Conservation (phyloP, 2,329 filamentous ascomycete species). For the Tolypocladium sp. region DNA sequence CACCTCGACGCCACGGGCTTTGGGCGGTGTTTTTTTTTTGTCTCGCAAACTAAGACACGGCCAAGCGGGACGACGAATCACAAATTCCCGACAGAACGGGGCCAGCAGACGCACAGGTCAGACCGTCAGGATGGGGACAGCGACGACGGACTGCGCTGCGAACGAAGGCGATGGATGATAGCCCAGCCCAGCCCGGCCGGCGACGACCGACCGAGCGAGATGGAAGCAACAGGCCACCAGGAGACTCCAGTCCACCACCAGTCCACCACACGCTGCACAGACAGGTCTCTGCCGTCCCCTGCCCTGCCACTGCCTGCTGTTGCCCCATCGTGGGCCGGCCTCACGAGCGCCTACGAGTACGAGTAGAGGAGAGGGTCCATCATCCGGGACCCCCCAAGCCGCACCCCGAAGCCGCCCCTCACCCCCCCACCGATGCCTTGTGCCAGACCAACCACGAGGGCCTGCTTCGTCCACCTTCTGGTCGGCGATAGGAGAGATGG, state of each 20-base stretch:
- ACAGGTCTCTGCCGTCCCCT: background rate
- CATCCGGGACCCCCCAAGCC: background rate
- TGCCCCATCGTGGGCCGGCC: background rate
- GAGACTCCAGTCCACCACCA: background rate
- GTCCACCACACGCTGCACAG: background rate
- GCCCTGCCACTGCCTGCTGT: background rate
- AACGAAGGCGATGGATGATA: background rate
- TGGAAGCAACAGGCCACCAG: background rate
- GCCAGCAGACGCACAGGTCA: constrained; percentile 1
- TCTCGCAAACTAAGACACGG: constrained; percentile 3
- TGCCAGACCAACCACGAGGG: background rate
- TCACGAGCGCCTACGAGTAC: background rate
- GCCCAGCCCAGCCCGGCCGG: background rate
- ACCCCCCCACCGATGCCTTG: background rate
- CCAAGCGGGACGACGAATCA: constrained; percentile 1
- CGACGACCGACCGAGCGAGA: background rate
- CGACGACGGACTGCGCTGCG: background rate
- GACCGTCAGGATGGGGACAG: background rate
- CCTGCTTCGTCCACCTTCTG: background rate
- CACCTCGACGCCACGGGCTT: constrained; percentile 1
- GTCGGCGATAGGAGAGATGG: constrained; percentile 6
- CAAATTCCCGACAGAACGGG: background rate
- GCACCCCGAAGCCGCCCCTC: background rate
- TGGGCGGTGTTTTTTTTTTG: background rate
- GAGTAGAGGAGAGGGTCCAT: background rate